Percentiles rank a stretch among this genome's conserved stretches.
These are phyloP conservation scores for Didymellaceae sp. DNA, from an alignment of 2,329 filamentous ascomycete species.

Conservation along the genomic window DNA sequence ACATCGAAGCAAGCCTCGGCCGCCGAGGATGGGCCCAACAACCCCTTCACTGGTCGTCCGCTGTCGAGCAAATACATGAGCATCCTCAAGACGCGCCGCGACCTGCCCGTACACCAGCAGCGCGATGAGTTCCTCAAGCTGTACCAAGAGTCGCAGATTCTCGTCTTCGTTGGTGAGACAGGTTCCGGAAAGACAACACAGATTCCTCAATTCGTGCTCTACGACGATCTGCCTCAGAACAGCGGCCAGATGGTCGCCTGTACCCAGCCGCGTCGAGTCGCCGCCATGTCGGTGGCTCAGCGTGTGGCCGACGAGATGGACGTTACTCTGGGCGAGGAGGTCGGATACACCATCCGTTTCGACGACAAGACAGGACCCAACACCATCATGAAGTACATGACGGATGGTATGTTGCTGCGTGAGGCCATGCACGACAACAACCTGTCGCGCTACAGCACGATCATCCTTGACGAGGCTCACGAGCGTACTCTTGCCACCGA, in stretches of 20 bases:
- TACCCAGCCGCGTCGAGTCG: conserved; percentile 95
- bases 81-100: conserved; percentile 82
- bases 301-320: conserved; percentile 96
- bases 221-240: conserved; percentile 89
- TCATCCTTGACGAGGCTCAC: conserved; percentile 98
- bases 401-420: conserved; percentile 95
- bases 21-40: conserved; percentile 80
- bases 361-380: conserved; percentile 88
- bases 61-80: conserved; percentile 87
- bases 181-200: conserved; percentile 99
- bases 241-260: conserved; percentile 91
- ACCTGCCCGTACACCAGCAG: conserved; percentile 91
- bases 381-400: conserved; percentile 99
- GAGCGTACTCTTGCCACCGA: conserved; percentile 96
- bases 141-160: conserved; percentile 92
- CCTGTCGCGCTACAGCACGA: conserved; percentile 87
- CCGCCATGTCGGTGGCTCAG: conserved; percentile 96
- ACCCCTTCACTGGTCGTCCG: conserved; percentile 81
- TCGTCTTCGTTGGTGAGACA: conserved; percentile 98
- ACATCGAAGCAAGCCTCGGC: conserved; percentile 75
- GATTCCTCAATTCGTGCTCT: conserved; percentile 97
- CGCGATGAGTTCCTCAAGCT: conserved; percentile 91
- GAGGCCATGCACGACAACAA: conserved; percentile 94
- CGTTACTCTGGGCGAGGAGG: conserved; percentile 86
- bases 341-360: conserved; percentile 97